Conservation (phyloP, 2,329 filamentous ascomycete genomes). For the Blastomyces silverae region DNA sequence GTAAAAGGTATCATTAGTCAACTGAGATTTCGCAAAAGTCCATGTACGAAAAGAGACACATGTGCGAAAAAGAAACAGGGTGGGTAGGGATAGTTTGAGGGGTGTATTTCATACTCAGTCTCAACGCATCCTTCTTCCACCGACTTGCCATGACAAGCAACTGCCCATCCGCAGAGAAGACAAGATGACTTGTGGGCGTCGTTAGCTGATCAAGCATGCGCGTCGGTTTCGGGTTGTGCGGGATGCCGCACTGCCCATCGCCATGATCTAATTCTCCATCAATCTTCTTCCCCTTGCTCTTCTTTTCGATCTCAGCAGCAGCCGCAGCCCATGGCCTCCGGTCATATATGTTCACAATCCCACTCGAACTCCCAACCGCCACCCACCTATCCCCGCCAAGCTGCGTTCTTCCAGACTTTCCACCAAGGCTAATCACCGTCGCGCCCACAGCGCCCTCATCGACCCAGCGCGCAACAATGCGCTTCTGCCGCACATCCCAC, state of each 20-base stretch:
- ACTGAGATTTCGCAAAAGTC: not conserved
- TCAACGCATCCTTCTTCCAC: constrained; percentile 81
- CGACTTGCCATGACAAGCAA: constrained; percentile 77
- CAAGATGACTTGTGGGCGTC: constrained; percentile 70
- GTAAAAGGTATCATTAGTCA: not conserved
- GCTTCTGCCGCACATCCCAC: constrained; percentile 63
- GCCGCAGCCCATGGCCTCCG: constrained; percentile 55
- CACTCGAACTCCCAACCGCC: constrained; percentile 75
- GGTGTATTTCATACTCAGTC: constrained; percentile 47
- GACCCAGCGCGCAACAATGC: constrained; percentile 73
- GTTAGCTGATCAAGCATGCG: constrained; percentile 77
- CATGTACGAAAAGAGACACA: not conserved
- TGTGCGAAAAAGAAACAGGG: constrained; percentile 1
- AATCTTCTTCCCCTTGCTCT: constrained; percentile 26
- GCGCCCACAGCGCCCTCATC: constrained; percentile 86
- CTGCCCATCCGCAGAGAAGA: constrained; percentile 84
- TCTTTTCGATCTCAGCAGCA: constrained; percentile 30
- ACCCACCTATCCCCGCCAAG: constrained; percentile 80
- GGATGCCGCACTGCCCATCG: constrained; percentile 46
- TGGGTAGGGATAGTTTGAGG: not conserved
- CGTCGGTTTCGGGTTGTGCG: constrained; percentile 62
- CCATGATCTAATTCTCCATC: constrained; percentile 5
- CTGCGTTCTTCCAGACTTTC: constrained; percentile 33
- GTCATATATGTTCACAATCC: constrained; percentile 92
- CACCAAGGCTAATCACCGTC: constrained; percentile 71